Percentiles rank a stretch among this genome's conserved stretches.
These are phyloP conservation scores for Erythrophleum fordii DNA, from an alignment of 306 rosid species.

Conservation along the genomic window DNA sequence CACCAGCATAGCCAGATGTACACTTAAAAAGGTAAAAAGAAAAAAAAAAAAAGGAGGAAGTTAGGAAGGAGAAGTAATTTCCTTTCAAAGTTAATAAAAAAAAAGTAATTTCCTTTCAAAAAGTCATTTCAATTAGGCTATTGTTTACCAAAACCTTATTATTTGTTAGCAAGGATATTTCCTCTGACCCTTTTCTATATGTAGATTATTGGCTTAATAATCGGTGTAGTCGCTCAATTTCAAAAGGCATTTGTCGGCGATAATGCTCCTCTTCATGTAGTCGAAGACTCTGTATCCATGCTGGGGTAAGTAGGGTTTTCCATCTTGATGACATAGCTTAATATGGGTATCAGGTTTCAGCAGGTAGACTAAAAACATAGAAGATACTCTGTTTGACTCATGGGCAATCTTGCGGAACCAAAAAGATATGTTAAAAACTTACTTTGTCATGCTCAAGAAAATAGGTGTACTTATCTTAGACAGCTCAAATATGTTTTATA, in stretches of 20 bases:
- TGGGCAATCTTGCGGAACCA: background rate
- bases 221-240: constrained; percentile 41
- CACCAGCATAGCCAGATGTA: too few species aligned
- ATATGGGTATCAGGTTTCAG: background rate
- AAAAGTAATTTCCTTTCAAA: background rate
- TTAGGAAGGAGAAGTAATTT: background rate
- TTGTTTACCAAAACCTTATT: background rate
- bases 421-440: background rate
- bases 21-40: background rate
- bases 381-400: background rate
- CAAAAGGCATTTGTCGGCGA: constrained; percentile 38
- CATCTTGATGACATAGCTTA: background rate
- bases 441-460: too few species aligned
- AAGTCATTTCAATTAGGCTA: background rate
- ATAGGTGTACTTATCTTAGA: background rate
- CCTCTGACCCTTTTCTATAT: background rate
- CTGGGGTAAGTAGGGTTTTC: constrained; percentile 42
- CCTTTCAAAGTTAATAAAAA: too few species aligned
- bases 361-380: background rate
- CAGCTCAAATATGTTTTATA: background rate
- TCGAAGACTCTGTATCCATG: constrained; percentile 44
- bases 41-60: background rate
- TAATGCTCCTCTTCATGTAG: constrained; percentile 40
- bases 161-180: background rate
- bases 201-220: constrained; percentile 42